These are phyloP conservation scores for Aspergillus campestris DNA, from an alignment of 495 filamentous ascomycete species.

Conservation along the genomic window DNA sequence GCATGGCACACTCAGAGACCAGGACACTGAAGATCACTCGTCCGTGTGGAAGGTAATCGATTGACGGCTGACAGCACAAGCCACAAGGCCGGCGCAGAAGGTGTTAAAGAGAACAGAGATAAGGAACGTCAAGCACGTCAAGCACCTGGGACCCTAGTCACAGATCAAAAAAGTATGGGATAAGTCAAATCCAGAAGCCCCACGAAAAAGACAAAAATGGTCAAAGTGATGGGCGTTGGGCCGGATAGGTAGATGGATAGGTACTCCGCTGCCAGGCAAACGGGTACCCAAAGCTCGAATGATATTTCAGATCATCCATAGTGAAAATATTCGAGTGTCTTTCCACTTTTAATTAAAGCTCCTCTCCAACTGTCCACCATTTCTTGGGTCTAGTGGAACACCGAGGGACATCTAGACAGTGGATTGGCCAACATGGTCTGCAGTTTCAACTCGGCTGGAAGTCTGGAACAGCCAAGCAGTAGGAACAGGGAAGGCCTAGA, in stretches of 20 bases:
- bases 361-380: constrained; percentile 4
- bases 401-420: too few species aligned
- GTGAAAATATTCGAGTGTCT: constrained; percentile 10
- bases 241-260: constrained; percentile 10
- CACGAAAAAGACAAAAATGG: constrained; percentile 12
- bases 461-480: too few species aligned
- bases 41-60: neutral
- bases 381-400: neutral
- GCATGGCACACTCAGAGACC: constrained; percentile 8
- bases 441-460: too few species aligned
- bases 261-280: constrained; percentile 6
- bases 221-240: constrained; percentile 2
- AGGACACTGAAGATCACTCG: constrained; percentile 3
- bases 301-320: constrained; percentile 7
- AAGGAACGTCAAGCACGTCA: neutral
- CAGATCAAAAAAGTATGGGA: neutral
- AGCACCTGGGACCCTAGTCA: neutral
- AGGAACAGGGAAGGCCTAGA: too few species aligned
- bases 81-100: neutral
- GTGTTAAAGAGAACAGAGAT: neutral
- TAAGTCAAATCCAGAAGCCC: neutral
- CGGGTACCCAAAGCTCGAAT: constrained; percentile 6
- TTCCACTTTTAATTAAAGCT: constrained; percentile 9
- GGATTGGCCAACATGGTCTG: too few species aligned
- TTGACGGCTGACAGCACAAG: neutral